phyloP scores from a whole-genome alignment of 495 filamentous ascomycete species.

The Penicillium arizonense region DNA sequence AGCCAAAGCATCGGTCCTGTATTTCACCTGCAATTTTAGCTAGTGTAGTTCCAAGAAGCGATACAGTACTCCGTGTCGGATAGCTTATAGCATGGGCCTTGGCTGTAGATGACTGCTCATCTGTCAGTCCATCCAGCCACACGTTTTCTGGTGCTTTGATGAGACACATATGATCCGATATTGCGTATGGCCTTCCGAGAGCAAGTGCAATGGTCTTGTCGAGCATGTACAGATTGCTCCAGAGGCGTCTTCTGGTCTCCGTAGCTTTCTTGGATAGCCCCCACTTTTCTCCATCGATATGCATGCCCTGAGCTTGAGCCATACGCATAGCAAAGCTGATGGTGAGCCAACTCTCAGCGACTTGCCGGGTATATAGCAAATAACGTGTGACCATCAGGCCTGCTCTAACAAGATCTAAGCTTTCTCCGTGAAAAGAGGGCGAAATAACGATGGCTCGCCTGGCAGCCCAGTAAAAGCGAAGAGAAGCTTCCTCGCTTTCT shows the following conservation, averaged over 20 bases:
- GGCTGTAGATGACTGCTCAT: conserved; percentile 9
- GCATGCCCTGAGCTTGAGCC: conserved; percentile 18
- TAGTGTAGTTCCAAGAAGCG: conserved; percentile 5
- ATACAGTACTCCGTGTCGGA: conserved; percentile 10
- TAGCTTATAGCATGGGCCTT: background rate
- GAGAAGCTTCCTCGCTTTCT: conserved; percentile 16
- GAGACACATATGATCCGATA: conserved; percentile 18
- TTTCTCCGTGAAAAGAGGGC: conserved; percentile 17
- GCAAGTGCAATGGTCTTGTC: conserved; percentile 17
- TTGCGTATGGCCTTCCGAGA: conserved; percentile 16
- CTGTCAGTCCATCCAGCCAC: conserved; percentile 14
- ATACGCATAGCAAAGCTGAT: conserved; percentile 18
- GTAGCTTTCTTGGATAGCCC: conserved; percentile 13
- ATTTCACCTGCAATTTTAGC: conserved; percentile 18
- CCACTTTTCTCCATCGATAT: conserved; percentile 19
- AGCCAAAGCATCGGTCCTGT: conserved; percentile 16
- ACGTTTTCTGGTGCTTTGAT: conserved; percentile 13
- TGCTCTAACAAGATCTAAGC: conserved; percentile 16
- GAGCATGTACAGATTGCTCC: conserved; percentile 15
- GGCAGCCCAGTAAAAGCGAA: conserved; percentile 16
- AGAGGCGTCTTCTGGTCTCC: conserved; percentile 9
- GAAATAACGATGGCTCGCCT: conserved; percentile 17
- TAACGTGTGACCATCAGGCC: conserved; percentile 18
- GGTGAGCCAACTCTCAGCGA: conserved; percentile 15
- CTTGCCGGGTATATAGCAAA: conserved; percentile 13